Percentiles rank a stretch among this genome's conserved stretches.
Conservation (phyloP, 1,284 basidiomycete genomes). For the Tranzscheliella williamsii region DNA sequence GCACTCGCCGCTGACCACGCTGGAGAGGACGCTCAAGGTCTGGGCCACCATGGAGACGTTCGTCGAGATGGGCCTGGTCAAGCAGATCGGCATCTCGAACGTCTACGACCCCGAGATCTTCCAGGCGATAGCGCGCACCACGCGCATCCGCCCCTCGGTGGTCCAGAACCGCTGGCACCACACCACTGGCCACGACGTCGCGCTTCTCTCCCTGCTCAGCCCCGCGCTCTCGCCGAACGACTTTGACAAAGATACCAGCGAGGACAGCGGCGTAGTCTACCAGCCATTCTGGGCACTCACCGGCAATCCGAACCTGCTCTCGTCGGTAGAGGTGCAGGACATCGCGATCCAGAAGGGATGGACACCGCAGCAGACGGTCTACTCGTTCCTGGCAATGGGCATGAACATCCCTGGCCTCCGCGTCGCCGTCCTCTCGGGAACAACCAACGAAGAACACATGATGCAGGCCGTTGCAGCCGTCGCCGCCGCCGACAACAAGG, state of each 20-base stretch:
- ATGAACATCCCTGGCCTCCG: conserved; percentile 46
- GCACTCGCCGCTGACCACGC: conserved; percentile 47
- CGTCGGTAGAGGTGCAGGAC: conserved; percentile 28
- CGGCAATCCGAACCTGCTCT: conserved; percentile 47
- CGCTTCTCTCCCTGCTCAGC: conserved; percentile 45
- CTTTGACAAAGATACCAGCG: background rate
- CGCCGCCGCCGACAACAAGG: conserved; percentile 4
- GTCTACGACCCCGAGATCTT: conserved; percentile 57
- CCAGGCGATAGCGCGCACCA: conserved; percentile 26
- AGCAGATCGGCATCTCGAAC: conserved; percentile 50
- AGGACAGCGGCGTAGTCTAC: conserved; percentile 30
- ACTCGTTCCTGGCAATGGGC: conserved; percentile 43
- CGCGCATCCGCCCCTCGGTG: conserved; percentile 34
- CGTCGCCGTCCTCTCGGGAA: conserved; percentile 48
- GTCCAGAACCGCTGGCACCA: conserved; percentile 59
- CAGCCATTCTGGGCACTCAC: conserved; percentile 59
- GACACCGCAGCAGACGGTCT: conserved; percentile 50
- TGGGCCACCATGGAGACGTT: conserved; percentile 54
- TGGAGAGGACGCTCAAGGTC: conserved; percentile 50
- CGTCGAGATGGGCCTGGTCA: conserved; percentile 44
- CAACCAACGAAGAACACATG: conserved; percentile 48
- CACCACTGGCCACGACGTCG: conserved; percentile 57
- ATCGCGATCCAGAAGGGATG: conserved; percentile 22
- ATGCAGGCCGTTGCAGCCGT: conserved; percentile 45
- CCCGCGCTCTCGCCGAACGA: conserved; percentile 51